A percentile compares a stretch with the other conserved stretches of the same genome.
Evolutionary conservation across 2,329 filamentous ascomycete species (phyloP).

Genomic region (Colletotrichum tanaceti): DNA sequence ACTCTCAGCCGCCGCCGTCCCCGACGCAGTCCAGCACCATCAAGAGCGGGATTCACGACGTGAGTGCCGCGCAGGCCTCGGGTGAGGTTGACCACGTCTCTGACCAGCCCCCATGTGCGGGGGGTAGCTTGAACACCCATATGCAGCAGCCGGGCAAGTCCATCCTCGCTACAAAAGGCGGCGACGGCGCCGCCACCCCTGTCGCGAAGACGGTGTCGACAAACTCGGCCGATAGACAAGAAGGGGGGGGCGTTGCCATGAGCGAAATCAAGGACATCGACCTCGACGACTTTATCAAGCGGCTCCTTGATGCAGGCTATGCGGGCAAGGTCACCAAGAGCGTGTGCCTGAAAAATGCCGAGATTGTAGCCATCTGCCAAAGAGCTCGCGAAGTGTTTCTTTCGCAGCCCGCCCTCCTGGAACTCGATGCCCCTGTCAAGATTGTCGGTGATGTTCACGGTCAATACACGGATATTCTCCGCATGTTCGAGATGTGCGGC

Average conservation of each 20-base stretch:
- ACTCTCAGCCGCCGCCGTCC: slow-evolving; percentile 79
- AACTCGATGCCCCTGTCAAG: slow-evolving; percentile 94
- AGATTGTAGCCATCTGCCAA: slow-evolving; percentile 93
- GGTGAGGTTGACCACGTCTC: slow-evolving; percentile 96
- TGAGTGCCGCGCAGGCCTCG: slow-evolving; percentile 82
- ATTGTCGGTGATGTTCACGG: slow-evolving; percentile 98
- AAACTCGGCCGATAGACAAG: slow-evolving; percentile 56
- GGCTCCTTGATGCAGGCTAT: slow-evolving; percentile 93
- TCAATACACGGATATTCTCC: slow-evolving; percentile 94
- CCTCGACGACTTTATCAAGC: slow-evolving; percentile 96
- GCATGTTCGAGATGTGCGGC: slow-evolving; percentile 98
- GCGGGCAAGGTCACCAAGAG: slow-evolving; percentile 97
- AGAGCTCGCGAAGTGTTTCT: slow-evolving; percentile 90
- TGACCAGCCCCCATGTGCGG: slow-evolving; percentile 83
- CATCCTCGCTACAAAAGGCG: slow-evolving; percentile 80
- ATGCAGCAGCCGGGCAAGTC: slow-evolving; percentile 83
- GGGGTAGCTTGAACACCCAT: slow-evolving; percentile 66
- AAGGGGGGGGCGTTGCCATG: slow-evolving; percentile 76
- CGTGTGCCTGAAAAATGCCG: slow-evolving; percentile 96
- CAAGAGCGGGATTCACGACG: slow-evolving; percentile 75
- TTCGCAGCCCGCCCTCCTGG: slow-evolving; percentile 89
- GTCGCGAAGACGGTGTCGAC: slow-evolving; percentile 56
- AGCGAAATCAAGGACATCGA: slow-evolving; percentile 92
- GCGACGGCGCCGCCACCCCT: slow-evolving; percentile 75
- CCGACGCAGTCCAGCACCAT: slow-evolving; percentile 83